Percentiles rank a stretch among this genome's conserved stretches.
Conservation (phyloP, 176 grass and related monocot species). For the Bonia amplexicaulis region DNA sequence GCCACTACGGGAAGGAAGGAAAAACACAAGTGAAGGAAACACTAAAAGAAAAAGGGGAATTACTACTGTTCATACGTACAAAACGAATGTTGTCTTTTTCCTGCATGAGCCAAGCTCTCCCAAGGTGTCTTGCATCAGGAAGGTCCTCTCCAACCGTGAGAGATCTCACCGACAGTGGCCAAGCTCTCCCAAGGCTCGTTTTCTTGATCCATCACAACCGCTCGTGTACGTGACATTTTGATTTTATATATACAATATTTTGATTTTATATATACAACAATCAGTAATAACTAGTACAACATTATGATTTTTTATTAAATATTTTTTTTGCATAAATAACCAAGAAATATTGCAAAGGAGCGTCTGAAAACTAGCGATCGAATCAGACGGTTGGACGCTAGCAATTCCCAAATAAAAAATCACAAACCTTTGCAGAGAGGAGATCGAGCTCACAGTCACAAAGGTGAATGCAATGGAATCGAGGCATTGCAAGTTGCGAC, state of each 20-base stretch:
- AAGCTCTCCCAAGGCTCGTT: no score
- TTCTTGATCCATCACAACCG: constrained; percentile 34
- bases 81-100: no score
- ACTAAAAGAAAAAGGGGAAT: background rate
- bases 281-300: no score
- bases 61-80: no score
- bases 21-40: background rate
- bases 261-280: no score
- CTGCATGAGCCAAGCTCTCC: constrained; percentile 53
- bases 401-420: background rate
- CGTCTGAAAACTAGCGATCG: accelerated
- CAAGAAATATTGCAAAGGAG: no score
- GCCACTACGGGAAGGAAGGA: background rate
- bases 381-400: no score
- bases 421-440: background rate
- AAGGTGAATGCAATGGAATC: background rate
- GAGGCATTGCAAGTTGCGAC: background rate
- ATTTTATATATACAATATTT: no score
- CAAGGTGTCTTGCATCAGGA: constrained; percentile 91
- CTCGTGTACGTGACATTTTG: background rate
- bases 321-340: no score
- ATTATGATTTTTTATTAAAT: no score
- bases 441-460: background rate
- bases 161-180: background rate
- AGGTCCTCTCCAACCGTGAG: constrained; percentile 58